These are phyloP conservation scores for Aspergillus haitiensis DNA, from an alignment of 495 filamentous ascomycete species.

Conservation along the genomic window DNA sequence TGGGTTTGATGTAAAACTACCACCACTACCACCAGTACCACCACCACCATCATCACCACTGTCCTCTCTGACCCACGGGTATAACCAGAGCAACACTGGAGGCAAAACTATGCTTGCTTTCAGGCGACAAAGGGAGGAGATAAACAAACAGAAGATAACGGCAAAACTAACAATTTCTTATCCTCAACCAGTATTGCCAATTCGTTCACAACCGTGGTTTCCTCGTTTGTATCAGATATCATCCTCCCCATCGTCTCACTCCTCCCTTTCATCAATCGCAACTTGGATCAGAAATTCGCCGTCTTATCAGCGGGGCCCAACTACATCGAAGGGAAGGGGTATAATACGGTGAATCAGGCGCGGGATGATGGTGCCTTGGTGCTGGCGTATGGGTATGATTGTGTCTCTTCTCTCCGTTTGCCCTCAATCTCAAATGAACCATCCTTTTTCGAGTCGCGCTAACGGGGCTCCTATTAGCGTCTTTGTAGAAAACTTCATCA, in stretches of 20 bases:
- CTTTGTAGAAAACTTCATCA: constrained; percentile 66
- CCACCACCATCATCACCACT: not conserved
- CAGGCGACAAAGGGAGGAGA: not conserved
- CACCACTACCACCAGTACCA: not conserved
- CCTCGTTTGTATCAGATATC: constrained; percentile 70
- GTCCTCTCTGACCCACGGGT: not conserved
- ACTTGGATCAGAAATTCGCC: constrained; percentile 75
- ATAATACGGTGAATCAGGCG: constrained; percentile 69
- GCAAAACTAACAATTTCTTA: not conserved
- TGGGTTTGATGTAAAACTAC: constrained; percentile 65
- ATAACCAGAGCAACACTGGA: no score
- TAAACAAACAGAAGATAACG: not conserved
- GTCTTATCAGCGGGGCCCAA: constrained; percentile 59
- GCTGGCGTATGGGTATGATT: constrained; percentile 64
- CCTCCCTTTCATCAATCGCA: constrained; percentile 66
- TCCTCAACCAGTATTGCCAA: constrained; percentile 57
- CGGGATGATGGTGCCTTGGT: constrained; percentile 69
- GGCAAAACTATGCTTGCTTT: not conserved
- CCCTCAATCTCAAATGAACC: not conserved
- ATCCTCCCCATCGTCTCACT: constrained; percentile 68
- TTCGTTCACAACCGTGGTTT: constrained; percentile 71
- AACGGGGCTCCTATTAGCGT: constrained; percentile 34
- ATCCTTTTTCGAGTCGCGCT: not conserved
- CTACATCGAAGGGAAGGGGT: constrained; percentile 47
- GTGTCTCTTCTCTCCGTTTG: not conserved